These are phyloP conservation scores for Phialophora chinensis DNA, from an alignment of 2,329 filamentous ascomycete genomes.

Conservation along the genomic window DNA sequence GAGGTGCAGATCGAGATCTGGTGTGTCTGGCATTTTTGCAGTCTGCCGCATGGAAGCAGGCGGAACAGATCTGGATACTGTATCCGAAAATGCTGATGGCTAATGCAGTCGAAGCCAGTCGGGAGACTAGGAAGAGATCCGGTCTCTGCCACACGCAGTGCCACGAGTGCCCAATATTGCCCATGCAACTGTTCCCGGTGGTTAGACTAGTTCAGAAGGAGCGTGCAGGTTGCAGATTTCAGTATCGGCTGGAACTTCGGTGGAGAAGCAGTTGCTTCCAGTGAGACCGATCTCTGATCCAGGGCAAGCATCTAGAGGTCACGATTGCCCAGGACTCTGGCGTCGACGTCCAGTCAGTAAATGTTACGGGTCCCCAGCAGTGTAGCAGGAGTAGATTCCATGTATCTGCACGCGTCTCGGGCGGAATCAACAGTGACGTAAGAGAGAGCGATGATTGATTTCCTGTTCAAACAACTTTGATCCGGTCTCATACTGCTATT, in stretches of 20 bases:
- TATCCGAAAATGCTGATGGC: neutral
- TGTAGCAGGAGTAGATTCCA: neutral
- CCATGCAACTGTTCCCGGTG: neutral
- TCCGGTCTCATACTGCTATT: slow-evolving; percentile 36
- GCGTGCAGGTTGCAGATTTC: neutral
- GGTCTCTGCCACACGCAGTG: neutral
- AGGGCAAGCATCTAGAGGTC: neutral
- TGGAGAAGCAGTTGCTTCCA: neutral
- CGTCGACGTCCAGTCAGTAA: neutral
- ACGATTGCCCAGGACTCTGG: neutral
- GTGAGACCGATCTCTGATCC: neutral
- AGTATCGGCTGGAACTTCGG: neutral
- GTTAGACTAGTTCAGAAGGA: neutral
- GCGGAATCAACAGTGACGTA: neutral
- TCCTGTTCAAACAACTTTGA: slow-evolving; percentile 19
- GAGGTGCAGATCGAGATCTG: neutral
- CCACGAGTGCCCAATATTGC: neutral
- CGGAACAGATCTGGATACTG: neutral
- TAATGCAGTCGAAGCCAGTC: neutral
- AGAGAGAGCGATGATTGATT: neutral
- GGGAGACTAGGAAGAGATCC: neutral
- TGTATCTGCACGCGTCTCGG: neutral
- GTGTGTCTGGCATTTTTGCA: neutral
- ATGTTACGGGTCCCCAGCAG: neutral
- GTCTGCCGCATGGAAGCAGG: neutral